Percentiles rank a stretch among this genome's conserved stretches.
Evolutionary conservation across 2,329 filamentous ascomycete species (phyloP).

Genomic region (Phialophora verrucosa): DNA sequence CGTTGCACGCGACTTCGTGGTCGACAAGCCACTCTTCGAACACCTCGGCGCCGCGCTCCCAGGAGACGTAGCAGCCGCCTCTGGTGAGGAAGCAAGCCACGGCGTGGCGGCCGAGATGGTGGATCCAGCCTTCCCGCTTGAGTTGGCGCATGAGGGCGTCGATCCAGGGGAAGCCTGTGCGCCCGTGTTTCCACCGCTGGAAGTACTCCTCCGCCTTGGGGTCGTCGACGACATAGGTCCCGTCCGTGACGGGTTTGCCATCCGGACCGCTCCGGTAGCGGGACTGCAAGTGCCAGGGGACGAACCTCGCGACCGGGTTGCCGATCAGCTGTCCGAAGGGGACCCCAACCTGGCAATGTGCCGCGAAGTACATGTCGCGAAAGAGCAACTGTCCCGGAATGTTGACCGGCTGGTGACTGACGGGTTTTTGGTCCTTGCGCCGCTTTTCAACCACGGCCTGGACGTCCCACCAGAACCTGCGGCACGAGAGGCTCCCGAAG

Average conservation of each 20-base stretch:
- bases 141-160: constrained; percentile 81
- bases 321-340: constrained; percentile 68
- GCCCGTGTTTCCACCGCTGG: constrained; percentile 69
- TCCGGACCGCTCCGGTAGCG: constrained; percentile 49
- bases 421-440: constrained; percentile 61
- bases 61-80: constrained; percentile 77
- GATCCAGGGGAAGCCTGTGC: constrained; percentile 80
- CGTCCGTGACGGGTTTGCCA: constrained; percentile 58
- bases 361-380: constrained; percentile 82
- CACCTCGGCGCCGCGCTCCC: constrained; percentile 78
- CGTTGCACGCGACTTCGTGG: constrained; percentile 75
- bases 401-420: constrained; percentile 66
- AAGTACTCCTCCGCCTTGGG: constrained; percentile 68
- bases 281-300: constrained; percentile 77
- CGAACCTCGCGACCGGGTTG: constrained; percentile 72
- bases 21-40: constrained; percentile 79
- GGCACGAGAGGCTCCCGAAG: constrained; percentile 72
- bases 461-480: constrained; percentile 75
- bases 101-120: constrained; percentile 77
- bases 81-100: constrained; percentile 81
- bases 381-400: constrained; percentile 76
- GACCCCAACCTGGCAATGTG: constrained; percentile 71
- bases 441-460: constrained; percentile 66
- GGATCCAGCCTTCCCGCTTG: constrained; percentile 74
- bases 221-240: constrained; percentile 68